phyloP scores from a whole-genome alignment of 1,284 basidiomycete genomes.

The Termitomyces sp. region DNA sequence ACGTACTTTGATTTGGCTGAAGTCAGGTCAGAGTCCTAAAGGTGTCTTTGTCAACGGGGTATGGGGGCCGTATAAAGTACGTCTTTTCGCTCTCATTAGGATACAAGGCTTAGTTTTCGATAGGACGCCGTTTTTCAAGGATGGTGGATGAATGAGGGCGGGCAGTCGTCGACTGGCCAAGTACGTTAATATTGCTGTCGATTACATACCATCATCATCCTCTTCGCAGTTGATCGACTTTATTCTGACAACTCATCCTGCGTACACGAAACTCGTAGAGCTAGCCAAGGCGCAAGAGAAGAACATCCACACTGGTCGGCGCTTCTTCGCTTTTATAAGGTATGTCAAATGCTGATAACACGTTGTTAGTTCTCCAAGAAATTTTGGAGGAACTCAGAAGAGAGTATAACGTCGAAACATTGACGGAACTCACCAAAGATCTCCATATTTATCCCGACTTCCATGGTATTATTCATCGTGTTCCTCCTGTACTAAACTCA shows the following conservation, averaged over 20 bases:
- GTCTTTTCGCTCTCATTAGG: neutral
- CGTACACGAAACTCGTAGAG: slow-evolving; percentile 68
- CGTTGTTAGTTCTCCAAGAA: slow-evolving; percentile 64
- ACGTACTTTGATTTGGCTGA: neutral
- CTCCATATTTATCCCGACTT: slow-evolving; percentile 95
- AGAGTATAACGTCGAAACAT: slow-evolving; percentile 52
- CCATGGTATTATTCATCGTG: slow-evolving; percentile 50
- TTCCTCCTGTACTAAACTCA: neutral
- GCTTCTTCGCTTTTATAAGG: neutral
- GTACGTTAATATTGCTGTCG: slow-evolving; percentile 29
- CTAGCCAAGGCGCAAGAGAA: slow-evolving; percentile 47
- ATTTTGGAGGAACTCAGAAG: slow-evolving; percentile 65
- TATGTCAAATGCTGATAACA: slow-evolving; percentile 1
- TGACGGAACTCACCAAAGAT: slow-evolving; percentile 85
- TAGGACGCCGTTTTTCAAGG: slow-evolving; percentile 85
- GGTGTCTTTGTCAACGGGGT: slow-evolving; percentile 89
- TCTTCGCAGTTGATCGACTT: slow-evolving; percentile 80
- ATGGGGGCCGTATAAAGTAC: slow-evolving; percentile 93
- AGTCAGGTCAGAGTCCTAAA: slow-evolving; percentile 49
- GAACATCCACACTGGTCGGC: slow-evolving; percentile 51
- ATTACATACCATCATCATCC: slow-evolving; percentile 8
- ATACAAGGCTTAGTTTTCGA: neutral
- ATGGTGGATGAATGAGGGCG: slow-evolving; percentile 99
- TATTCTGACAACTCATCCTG: slow-evolving; percentile 88
- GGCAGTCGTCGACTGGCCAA: slow-evolving; percentile 98